These are phyloP conservation scores for Fusarium sp. DNA, from an alignment of 2,329 filamentous ascomycete species.

Conservation along the genomic window DNA sequence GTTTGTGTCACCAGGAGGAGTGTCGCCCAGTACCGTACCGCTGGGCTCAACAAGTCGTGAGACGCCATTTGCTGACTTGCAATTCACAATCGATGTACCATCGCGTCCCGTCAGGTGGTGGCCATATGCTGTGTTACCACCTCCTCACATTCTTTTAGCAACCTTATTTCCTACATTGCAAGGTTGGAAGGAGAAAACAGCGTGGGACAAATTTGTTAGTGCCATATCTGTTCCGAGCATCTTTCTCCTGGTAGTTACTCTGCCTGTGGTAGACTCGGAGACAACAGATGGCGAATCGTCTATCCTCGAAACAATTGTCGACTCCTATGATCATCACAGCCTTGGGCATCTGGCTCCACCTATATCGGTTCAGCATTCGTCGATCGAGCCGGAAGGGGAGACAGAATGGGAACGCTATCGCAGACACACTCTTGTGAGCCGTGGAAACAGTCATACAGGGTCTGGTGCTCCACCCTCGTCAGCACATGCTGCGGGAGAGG, in stretches of 20 bases:
- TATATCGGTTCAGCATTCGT: constrained; percentile 51
- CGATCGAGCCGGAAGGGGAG: constrained; percentile 60
- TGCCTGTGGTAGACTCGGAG: constrained; percentile 87
- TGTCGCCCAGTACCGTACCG: constrained; percentile 61
- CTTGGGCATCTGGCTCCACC: constrained; percentile 51
- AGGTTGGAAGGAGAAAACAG: constrained; percentile 82
- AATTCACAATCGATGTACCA: constrained; percentile 53
- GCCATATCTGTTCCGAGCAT: constrained; percentile 89
- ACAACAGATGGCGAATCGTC: constrained; percentile 59
- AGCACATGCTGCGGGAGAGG: constrained; percentile 38
- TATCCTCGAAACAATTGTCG: constrained; percentile 45
- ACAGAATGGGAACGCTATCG: constrained; percentile 71
- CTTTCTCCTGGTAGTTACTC: constrained; percentile 86
- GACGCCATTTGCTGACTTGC: constrained; percentile 61
- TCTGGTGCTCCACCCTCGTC: constrained; percentile 33
- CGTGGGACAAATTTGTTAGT: constrained; percentile 86
- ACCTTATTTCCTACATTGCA: constrained; percentile 90
- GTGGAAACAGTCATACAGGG: constrained; percentile 43
- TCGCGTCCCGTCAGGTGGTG: constrained; percentile 75
- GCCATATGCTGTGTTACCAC: constrained; percentile 80
- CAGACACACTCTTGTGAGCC: constrained; percentile 55
- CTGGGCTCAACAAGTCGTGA: constrained; percentile 53
- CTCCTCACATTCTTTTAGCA: constrained; percentile 75
- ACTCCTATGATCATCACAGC: constrained; percentile 47
- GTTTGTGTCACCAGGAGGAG: constrained; percentile 59